Evolutionary conservation across 345 rosid species (phyloP).

Genomic region (Moricandia arvensis): DNA sequence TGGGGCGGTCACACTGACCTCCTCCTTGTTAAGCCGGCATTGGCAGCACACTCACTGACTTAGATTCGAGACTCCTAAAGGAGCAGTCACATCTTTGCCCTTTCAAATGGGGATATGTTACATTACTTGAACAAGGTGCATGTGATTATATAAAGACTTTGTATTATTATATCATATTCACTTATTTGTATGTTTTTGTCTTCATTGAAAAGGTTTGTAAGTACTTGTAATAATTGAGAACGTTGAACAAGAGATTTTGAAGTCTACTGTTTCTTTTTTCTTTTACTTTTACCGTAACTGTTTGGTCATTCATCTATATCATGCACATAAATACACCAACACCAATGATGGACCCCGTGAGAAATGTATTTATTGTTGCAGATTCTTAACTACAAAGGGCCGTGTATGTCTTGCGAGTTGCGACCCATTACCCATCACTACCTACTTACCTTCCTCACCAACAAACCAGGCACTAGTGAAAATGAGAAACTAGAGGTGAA

Average conservation of each 20-base stretch:
- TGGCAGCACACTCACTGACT: constrained; percentile 81
- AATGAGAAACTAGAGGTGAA: background rate
- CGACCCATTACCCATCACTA: constrained; percentile 2
- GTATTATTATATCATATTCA: background rate
- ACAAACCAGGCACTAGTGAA: background rate
- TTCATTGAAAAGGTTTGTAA: constrained; percentile 19
- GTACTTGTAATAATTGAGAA: constrained; percentile 17
- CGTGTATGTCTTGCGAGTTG: constrained; percentile 25
- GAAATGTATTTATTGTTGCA: constrained; percentile 31
- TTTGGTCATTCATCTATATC: background rate
- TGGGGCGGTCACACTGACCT: too few species aligned
- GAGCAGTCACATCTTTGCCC: constrained; percentile 28
- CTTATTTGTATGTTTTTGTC: constrained; percentile 11
- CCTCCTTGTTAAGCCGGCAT: constrained; percentile 97
- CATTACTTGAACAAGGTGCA: constrained; percentile 12
- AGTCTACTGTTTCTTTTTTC: background rate
- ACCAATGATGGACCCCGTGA: background rate
- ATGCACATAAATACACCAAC: background rate
- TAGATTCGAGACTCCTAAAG: constrained; percentile 87
- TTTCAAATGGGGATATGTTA: constrained; percentile 10
- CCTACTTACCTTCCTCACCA: constrained; percentile 1
- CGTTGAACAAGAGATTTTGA: background rate
- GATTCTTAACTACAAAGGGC: constrained; percentile 24
- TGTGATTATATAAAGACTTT: constrained; percentile 10
- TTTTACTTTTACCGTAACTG: constrained; percentile 13